Base-by-base conservation (phyloP, 768 basidiomycete species). In the Lactarius akahatsu region DNA sequence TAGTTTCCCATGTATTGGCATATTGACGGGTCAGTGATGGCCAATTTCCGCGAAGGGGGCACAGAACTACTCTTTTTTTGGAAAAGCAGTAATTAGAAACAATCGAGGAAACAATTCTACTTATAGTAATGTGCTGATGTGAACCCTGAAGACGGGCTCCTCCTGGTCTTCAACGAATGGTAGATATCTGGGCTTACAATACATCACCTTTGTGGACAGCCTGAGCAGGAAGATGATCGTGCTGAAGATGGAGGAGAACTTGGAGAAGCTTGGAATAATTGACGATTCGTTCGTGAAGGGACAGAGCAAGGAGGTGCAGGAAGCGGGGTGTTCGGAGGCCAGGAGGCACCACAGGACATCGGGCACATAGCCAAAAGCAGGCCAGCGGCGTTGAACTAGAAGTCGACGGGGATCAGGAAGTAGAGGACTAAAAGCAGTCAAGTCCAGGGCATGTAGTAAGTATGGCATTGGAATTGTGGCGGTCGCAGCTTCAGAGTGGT, bases 191-290 rank as follows among this genome's bases (percentile, higher is more conserved):
- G 87, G 89, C 3, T 74, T 97, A 69, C 83, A 91, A 23, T 96
- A 94, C 73, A 92, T 97, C 77, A 95, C 93, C 6, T 97, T 95
- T 73, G 95, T 96, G 47, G 92, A 94, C 72, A 91, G 92, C 40
- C 83, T 94, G 65, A 84, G 84, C 67, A 80, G 94, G 43, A 82
- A 82, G 41, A 82, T 75, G 56, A 88, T 96, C 70, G 87, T 85
- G 45, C 81, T 85, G 70, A 92, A 95, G 78, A 89, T 97, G 83
- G 92, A 6, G 30, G 30, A 30, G 30, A 30, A 30, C 4, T 30
- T 30, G 30, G 30, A 80, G 64, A 80, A 79, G 62, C 78, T 95
- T 38, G 81, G 78, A 4, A 73, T 86, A 16, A 73, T 86, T 13
- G 69, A 73, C 59, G 85, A 84, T 74, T 73, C 78, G 3, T 72